Base-by-base conservation (phyloP, 805 yeast species). In the Nakazawaea peltata region DNA sequence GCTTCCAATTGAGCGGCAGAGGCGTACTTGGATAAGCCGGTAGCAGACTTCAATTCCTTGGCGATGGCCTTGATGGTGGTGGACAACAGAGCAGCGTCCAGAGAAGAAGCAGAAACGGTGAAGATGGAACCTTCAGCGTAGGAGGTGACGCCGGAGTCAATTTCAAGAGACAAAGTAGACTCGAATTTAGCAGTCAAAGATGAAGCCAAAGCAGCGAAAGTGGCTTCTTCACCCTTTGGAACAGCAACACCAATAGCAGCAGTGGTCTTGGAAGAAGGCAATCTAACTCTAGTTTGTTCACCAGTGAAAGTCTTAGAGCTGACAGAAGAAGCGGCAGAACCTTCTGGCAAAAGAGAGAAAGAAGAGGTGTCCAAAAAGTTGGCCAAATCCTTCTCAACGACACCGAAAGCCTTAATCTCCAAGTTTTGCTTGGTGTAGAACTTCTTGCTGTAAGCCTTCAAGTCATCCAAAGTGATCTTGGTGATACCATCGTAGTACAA, bases 171-270 rank as follows among this genome's bases (percentile, higher is more conserved):
- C 58, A 81, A 71, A 40, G 77, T 59, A 32, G 70, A 52, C 46
- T 63, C 63, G 40, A 54, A 44, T 34, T 60, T 55, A 39, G 74
- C 60, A 43, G 78, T 75, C 44, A 84, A 64, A 49, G 76, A 79
- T 45, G 81, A 71, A 40, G 90, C 67, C 56, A 90, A 71, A 19
- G 79, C 76, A 54, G 81, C 77, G 61, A 69, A 80, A 47, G 76
- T 60, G 47, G 80, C 79, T 44, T 80, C 75, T 38, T 77, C 77
- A 34, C 71, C 66, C 41, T 72, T 57, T 47, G 73, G 61, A 42
- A 81, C 71, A 47, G 97, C 95, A 46, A 85, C 69, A 55, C 92
- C 94, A 51, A 92, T 67, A 37, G 78, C 78, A 37, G 88, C 90
- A 45, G 76, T 73, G 41, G 87, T 77, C 41, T 67, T 67, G 45